Evolutionary conservation across 2,329 filamentous ascomycete genomes (phyloP).

Genomic region (Biscogniauxia mediterranea): DNA sequence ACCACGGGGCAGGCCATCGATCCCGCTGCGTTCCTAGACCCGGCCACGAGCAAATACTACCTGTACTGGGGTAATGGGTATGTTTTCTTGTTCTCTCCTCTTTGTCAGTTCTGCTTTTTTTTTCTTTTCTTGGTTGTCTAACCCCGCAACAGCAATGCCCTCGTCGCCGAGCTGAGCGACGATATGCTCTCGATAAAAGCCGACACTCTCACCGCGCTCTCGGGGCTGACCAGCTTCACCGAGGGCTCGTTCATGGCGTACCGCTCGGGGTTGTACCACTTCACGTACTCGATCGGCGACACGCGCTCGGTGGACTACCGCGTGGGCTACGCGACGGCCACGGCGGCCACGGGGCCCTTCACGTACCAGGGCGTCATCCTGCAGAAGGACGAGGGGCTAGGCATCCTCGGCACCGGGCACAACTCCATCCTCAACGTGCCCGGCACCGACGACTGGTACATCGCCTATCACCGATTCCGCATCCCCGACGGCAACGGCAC

Average conservation of each 20-base stretch:
- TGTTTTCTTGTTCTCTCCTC: background rate
- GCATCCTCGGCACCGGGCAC: slow-evolving; percentile 46
- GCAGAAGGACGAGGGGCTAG: slow-evolving; percentile 39
- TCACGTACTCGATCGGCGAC: slow-evolving; percentile 49
- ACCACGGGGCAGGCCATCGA: slow-evolving; percentile 52
- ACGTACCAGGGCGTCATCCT: slow-evolving; percentile 45
- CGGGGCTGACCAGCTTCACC: slow-evolving; percentile 42
- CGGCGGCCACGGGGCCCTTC: slow-evolving; percentile 40
- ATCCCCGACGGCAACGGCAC: slow-evolving; percentile 46
- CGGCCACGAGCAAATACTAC: slow-evolving; percentile 54
- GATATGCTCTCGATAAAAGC: slow-evolving; percentile 46
- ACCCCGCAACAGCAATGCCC: slow-evolving; percentile 24
- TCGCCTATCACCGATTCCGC: slow-evolving; percentile 47
- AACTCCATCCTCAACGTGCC: slow-evolving; percentile 46
- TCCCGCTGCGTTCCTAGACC: slow-evolving; percentile 60
- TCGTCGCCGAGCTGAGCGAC: slow-evolving; percentile 42
- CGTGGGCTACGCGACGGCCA: slow-evolving; percentile 45
- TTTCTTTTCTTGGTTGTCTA: no score
- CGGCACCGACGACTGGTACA: slow-evolving; percentile 48
- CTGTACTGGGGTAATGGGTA: slow-evolving; percentile 58
- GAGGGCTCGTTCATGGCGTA: slow-evolving; percentile 45
- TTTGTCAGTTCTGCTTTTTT: background rate
- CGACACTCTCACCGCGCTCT: slow-evolving; percentile 32
- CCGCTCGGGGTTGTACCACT: slow-evolving; percentile 44
- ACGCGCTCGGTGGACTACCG: slow-evolving; percentile 46